Evolutionary conservation across 805 yeast species (phyloP).

Genomic region (Kurtzmaniella fragi): DNA sequence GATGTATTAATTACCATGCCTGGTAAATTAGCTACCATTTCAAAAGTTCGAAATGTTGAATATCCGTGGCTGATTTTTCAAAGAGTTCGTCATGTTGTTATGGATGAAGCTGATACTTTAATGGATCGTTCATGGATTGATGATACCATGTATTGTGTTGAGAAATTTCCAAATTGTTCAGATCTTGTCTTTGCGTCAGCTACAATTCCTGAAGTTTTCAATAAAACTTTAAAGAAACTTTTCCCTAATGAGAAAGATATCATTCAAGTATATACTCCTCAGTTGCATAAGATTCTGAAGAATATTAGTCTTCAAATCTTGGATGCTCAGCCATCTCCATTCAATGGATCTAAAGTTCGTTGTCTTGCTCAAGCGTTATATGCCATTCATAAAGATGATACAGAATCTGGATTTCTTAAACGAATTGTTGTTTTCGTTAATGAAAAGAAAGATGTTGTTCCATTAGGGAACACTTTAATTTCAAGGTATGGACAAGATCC

Average conservation of each 20-base stretch:
- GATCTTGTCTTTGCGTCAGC: constrained; percentile 82
- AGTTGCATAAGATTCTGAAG: constrained; percentile 78
- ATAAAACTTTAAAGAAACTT: constrained; percentile 49
- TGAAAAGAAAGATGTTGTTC: constrained; percentile 56
- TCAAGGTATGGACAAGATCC: constrained; percentile 29
- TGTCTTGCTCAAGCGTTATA: constrained; percentile 86
- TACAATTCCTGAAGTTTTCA: constrained; percentile 78
- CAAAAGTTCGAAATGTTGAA: constrained; percentile 23
- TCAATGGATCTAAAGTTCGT: constrained; percentile 74
- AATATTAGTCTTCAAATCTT: constrained; percentile 67
- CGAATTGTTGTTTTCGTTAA: constrained; percentile 84
- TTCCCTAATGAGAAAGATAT: constrained; percentile 56
- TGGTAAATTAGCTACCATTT: constrained; percentile 51
- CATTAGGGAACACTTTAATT: constrained; percentile 51
- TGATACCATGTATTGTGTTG: constrained; percentile 56
- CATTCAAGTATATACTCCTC: constrained; percentile 67
- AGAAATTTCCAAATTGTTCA: constrained; percentile 45
- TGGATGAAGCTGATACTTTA: constrained; percentile 93
- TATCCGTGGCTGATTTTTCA: constrained; percentile 34
- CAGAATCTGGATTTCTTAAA: constrained; percentile 72
- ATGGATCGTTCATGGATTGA: constrained; percentile 75
- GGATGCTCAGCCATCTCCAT: constrained; percentile 75
- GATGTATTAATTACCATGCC: constrained; percentile 89
- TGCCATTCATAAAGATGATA: constrained; percentile 78
- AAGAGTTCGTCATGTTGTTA: constrained; percentile 55